Evolutionary conservation across 495 filamentous ascomycete genomes (phyloP).

Genomic region (Penicillium roqueforti): DNA sequence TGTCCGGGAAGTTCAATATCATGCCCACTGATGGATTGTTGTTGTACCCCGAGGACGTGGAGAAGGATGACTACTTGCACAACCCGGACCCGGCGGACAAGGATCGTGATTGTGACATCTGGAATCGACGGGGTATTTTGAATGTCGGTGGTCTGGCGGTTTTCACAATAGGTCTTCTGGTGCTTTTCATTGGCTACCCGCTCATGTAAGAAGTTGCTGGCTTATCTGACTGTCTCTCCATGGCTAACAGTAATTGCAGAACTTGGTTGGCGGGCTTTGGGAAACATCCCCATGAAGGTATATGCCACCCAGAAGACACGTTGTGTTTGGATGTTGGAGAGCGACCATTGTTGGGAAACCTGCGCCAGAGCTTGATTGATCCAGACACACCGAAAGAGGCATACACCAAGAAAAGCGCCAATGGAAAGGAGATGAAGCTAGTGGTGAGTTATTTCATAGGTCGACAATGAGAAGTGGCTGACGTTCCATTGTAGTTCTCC

Average conservation of each 20-base stretch:
- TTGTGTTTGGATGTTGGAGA: constrained; percentile 58
- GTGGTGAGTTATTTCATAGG: constrained; percentile 46
- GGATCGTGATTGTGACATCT: constrained; percentile 65
- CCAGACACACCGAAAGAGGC: constrained; percentile 64
- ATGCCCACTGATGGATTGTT: constrained; percentile 66
- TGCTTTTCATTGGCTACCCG: constrained; percentile 71
- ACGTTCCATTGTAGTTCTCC: constrained; percentile 53
- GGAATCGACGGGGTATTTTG: constrained; percentile 58
- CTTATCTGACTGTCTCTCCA: not conserved
- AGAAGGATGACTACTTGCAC: constrained; percentile 75
- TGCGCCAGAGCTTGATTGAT: constrained; percentile 61
- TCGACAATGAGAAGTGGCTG: not conserved
- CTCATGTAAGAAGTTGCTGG: constrained; percentile 53
- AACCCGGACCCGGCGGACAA: constrained; percentile 65
- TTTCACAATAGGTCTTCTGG: constrained; percentile 58
- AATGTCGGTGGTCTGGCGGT: constrained; percentile 65
- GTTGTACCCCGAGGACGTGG: constrained; percentile 70
- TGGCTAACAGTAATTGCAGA: constrained; percentile 34
- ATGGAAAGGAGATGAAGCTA: constrained; percentile 60
- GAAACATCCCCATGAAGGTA: constrained; percentile 14
- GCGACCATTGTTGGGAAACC: constrained; percentile 54
- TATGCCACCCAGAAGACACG: constrained; percentile 41
- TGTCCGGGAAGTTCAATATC: constrained; percentile 75
- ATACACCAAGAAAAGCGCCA: constrained; percentile 50
- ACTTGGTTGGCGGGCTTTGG: constrained; percentile 49